Percentiles rank a stretch among this genome's conserved stretches.
phyloP scores from a whole-genome alignment of 2,329 filamentous ascomycete genomes.

The Raffaelea arxii region DNA sequence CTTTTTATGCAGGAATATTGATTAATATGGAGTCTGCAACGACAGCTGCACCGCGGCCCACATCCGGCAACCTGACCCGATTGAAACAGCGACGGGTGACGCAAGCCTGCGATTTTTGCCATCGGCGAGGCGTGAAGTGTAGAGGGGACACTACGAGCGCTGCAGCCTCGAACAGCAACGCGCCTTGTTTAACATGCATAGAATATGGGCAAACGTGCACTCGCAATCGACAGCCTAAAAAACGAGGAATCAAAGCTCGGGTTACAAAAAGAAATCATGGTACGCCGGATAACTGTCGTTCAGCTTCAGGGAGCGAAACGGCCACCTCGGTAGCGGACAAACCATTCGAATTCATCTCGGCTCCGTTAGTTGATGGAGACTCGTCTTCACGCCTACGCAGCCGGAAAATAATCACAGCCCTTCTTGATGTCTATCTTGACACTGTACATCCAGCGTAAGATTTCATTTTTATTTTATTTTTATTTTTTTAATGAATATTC shows the following conservation, averaged over 20 bases:
- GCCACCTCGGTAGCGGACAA: background rate
- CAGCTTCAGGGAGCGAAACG: no score
- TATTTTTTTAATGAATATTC: background rate
- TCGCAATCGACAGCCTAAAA: conserved; percentile 4
- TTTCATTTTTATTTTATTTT: background rate
- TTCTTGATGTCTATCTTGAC: conserved; percentile 6
- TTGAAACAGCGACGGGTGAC: conserved; percentile 5
- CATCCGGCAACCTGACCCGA: no score
- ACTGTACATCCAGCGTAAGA: conserved; percentile 5
- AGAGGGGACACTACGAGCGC: background rate
- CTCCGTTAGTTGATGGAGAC: background rate
- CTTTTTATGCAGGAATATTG: no score
- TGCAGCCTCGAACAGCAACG: background rate
- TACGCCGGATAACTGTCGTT: no score
- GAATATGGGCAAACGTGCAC: conserved; percentile 7
- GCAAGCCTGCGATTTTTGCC: conserved; percentile 12
- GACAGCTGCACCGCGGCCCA: no score
- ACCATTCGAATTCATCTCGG: background rate
- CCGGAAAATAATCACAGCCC: background rate
- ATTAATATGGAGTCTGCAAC: no score
- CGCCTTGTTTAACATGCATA: conserved; percentile 5
- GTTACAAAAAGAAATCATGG: background rate
- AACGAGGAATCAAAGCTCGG: conserved; percentile 6
- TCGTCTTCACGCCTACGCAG: background rate
- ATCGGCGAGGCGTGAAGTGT: conserved; percentile 8